Base-by-base conservation (phyloP, 2,329 filamentous ascomycete species). In the Penicillium sumatraense region DNA sequence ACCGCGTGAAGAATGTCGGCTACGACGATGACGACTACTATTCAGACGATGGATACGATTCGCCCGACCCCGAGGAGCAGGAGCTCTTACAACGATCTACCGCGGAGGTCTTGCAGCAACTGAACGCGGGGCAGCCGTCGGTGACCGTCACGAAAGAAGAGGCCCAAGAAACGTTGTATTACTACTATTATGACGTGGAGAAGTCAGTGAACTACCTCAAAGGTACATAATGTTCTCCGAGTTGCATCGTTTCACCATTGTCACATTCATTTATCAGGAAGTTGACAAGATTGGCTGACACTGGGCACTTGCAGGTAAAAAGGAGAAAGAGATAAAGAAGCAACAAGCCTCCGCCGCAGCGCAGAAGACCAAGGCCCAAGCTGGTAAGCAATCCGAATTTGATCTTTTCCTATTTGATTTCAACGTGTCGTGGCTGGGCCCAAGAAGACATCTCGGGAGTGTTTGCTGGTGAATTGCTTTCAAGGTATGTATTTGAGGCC, bases 101-200 rank as follows among this genome's bases (percentile, higher is more conserved):
- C 1, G 78, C 81, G 35, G 81, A 87, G 60, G 89, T 96, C 31
- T 82, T 85, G 55, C 80, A 80, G 58, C 81, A 83, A 8, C 79
- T 96, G n/a, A 88, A 86, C 6, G 73, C 77, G 9, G 80, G 84
- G 57, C 79, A 81, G 27, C 76, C 76, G 60, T 86, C 84, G 58
- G 81, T 88, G 64, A 83, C 81, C 68, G 78, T 83, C n/a, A 81
- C 83, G 5, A 84, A 88, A 56, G 78, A 80, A 33, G 89, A 96
- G 69, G 93, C 97, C 59, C 86, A 96, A 71, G 93, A 98, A 58
- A 85, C 93, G 0, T 76, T 99, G 14, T 98, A 92, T 91, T 86
- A 99, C 75, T 97, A 97, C 74, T 98, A 93, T 73, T 98, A 93
- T 71, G 93, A 99, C 67, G 81, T 96, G 26, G 89, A 87, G 54